Conservation (phyloP, 1,284 basidiomycete species). For the Cerioporus squamosus region DNA sequence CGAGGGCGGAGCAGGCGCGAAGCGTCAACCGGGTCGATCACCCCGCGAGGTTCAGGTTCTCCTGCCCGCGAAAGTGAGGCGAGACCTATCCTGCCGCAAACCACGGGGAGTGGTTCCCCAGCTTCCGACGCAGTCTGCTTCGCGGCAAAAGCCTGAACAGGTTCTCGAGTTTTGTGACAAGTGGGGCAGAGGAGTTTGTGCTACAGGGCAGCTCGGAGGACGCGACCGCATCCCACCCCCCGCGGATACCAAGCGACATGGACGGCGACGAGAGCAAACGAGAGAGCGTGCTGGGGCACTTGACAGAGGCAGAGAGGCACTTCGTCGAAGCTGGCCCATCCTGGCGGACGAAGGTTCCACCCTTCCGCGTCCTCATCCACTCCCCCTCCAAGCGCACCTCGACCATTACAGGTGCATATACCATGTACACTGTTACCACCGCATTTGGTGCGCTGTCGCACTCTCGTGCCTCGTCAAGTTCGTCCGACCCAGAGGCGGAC, state of each 20-base stretch:
- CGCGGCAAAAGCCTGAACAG: conserved; percentile 80
- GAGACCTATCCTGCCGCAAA: conserved; percentile 64
- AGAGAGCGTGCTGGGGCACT: conserved; percentile 28
- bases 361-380: conserved; percentile 78
- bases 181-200: conserved; percentile 82
- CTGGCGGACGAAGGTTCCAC: conserved; percentile 75
- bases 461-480: conserved; percentile 25
- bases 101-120: conserved; percentile 81
- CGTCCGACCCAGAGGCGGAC: conserved; percentile 30
- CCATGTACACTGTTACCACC: conserved; percentile 78
- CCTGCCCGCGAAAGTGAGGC: conserved; percentile 39
- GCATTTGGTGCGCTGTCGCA: conserved; percentile 51
- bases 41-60: conserved; percentile 50
- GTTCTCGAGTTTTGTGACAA: conserved; percentile 84
- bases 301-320: conserved; percentile 67
- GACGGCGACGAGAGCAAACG: conserved; percentile 34
- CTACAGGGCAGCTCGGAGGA: conserved; percentile 54
- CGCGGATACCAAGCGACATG: conserved; percentile 16
- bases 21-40: conserved; percentile 51
- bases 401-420: conserved; percentile 72
- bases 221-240: conserved; percentile 17
- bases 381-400: conserved; percentile 76
- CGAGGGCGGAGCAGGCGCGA: conserved; percentile 40
- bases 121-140: conserved; percentile 70
- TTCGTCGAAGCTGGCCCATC: conserved; percentile 74